A percentile compares a stretch with the other conserved stretches of the same genome.
Conservation (phyloP, 208 protist species). For the Zelonia costaricensis region DNA sequence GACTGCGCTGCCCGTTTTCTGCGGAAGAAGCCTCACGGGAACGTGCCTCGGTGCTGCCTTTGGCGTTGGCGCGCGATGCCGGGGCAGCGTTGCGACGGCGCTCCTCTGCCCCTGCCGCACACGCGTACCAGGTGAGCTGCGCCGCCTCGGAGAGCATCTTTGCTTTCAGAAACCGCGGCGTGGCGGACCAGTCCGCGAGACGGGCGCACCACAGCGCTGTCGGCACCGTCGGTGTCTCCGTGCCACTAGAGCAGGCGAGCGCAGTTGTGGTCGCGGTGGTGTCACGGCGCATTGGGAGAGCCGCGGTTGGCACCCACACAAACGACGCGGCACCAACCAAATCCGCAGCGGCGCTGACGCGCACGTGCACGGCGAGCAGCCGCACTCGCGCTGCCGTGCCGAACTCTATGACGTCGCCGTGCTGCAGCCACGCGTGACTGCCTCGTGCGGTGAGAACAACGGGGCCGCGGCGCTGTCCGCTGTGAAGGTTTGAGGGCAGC, state of each 20-base stretch:
- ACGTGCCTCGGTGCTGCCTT: background rate
- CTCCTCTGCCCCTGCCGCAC: background rate
- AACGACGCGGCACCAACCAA: slow-evolving; percentile 16
- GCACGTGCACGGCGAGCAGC: slow-evolving; percentile 18
- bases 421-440: slow-evolving; percentile 22
- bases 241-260: no score
- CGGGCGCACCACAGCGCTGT: slow-evolving; percentile 11
- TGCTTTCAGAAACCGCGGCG: slow-evolving; percentile 15
- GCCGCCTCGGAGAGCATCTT: slow-evolving; percentile 27
- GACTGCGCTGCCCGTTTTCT: background rate
- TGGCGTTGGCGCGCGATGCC: background rate
- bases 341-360: background rate
- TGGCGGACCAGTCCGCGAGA: slow-evolving; percentile 10
- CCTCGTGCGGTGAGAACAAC: background rate
- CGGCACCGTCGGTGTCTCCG: slow-evolving; percentile 1
- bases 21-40: background rate
- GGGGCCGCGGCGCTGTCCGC: no score
- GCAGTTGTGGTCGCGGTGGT: no score
- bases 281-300: no score
- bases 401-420: slow-evolving; percentile 30
- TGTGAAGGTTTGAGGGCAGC: no score
- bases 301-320: slow-evolving; percentile 17
- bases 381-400: slow-evolving; percentile 2
- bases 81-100: background rate
- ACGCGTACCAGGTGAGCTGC: background rate